Base-by-base conservation (phyloP, 1,284 basidiomycete genomes). In the Cryptococcus floricola region DNA sequence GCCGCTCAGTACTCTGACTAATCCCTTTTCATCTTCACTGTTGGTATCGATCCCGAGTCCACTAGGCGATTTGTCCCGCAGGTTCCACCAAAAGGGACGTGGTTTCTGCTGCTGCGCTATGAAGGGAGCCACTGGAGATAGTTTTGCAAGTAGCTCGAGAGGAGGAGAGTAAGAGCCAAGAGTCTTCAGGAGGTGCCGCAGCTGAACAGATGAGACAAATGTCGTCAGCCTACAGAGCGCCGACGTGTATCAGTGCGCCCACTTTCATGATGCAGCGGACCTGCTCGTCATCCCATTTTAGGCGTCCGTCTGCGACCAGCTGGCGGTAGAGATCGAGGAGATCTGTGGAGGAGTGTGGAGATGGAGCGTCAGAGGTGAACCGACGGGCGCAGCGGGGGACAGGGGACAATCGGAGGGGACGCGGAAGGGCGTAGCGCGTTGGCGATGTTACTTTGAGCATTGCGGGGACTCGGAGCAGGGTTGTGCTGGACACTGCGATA, bases 231-330 rank as follows among this genome's bases (percentile, higher is more conserved):
- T 27, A n/a, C 27, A 19, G 19, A 23, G 14, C 10, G 7, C 23
- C 9, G 12, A 12, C 8, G 6, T 6, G 31, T n/a, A 25, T 44
- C 42, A 19, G 1, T 3, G 9, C 28, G 67, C 79, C 23, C 59
- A 84, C 84, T 74, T 82, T 78, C 76, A 87, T 83, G n/a, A 87
- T 76, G 4, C 81, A 81, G 18, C 85, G 75, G 18, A 87, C 78
- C 67, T 88, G 86, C 56, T 86, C 83, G 55, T 84, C 82, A 62
- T 87, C 84, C 70, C 82, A 82, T 57, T 80, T 71, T 52, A 87
- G 79, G 54, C 79, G 75, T 0, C 86, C 85, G 0, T 76, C 66
- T 0, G 80, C 76, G 0, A 83, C 82, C 39, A 81, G 65, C 1
- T 69, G 72, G 7, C 80, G 75, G 65, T 84, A 83, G 39, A 75